These are phyloP conservation scores for Acanthochlamys bracteata DNA, from an alignment of 106 monocot species.

Conservation along the genomic window DNA sequence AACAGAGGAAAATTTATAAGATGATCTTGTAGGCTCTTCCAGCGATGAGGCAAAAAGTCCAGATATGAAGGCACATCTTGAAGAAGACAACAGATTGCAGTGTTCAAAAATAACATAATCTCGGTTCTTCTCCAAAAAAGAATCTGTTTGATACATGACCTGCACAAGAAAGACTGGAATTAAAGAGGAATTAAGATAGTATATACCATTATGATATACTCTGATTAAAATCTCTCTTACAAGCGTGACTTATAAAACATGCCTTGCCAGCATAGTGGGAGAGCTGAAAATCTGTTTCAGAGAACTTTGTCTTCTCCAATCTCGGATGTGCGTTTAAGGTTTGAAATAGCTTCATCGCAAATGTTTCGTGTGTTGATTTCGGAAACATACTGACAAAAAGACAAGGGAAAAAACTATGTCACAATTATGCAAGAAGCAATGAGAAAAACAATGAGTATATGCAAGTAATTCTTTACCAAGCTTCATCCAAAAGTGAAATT, in stretches of 20 bases:
- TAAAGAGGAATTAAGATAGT: slow-evolving; percentile 1
- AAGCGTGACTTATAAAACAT: slow-evolving; percentile 31
- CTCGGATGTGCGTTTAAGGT: slow-evolving; percentile 50
- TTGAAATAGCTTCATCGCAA: slow-evolving; percentile 73
- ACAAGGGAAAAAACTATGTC: slow-evolving; percentile 2
- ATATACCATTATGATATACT: not conserved
- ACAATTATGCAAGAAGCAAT: slow-evolving; percentile 2
- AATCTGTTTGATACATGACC: slow-evolving; percentile 70
- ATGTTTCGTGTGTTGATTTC: slow-evolving; percentile 80
- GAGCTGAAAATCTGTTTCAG: slow-evolving; percentile 67
- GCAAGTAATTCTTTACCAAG: slow-evolving; percentile 42
- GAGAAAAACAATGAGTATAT: slow-evolving; percentile 2
- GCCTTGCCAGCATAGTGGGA: slow-evolving; percentile 96
- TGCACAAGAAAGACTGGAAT: slow-evolving; percentile 17
- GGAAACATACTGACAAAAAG: slow-evolving; percentile 70
- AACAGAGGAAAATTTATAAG: slow-evolving; percentile 94
- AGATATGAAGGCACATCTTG: slow-evolving; percentile 66
- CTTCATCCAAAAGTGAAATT: slow-evolving; percentile 82
- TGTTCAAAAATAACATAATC: slow-evolving; percentile 78
- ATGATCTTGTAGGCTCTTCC: slow-evolving; percentile 74
- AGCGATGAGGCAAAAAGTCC: slow-evolving; percentile 49
- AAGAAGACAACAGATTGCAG: slow-evolving; percentile 60
- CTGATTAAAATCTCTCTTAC: slow-evolving; percentile 16
- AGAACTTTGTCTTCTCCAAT: slow-evolving; percentile 75
- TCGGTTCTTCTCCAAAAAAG: slow-evolving; percentile 83